Evolutionary conservation across 805 yeast species (phyloP).

Genomic region (Priceomyces haplophilus): DNA sequence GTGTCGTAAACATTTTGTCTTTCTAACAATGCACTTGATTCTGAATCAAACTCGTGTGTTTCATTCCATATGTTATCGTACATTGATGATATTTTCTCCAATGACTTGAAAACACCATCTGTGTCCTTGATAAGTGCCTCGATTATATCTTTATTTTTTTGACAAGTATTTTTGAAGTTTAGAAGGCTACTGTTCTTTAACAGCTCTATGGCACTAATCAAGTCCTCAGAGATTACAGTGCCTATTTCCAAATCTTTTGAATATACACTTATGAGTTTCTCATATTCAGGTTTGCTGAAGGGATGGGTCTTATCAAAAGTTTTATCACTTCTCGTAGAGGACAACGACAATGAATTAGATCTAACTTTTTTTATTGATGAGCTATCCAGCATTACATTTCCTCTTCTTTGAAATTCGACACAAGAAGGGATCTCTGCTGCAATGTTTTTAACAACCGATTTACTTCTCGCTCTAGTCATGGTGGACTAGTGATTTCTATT

Average conservation of each 20-base stretch:
- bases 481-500: neutral
- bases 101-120: conserved; percentile 38
- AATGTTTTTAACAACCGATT: conserved; percentile 60
- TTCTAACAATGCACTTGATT: conserved; percentile 49
- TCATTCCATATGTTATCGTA: conserved; percentile 59
- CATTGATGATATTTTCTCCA: conserved; percentile 47
- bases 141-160: conserved; percentile 21
- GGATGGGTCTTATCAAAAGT: conserved; percentile 6
- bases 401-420: conserved; percentile 23
- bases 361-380: conserved; percentile 2
- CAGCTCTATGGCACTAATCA: conserved; percentile 39
- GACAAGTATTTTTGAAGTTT: conserved; percentile 36
- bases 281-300: conserved; percentile 8
- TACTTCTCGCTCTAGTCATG: conserved; percentile 50
- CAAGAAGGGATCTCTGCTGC: conserved; percentile 51
- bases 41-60: conserved; percentile 60
- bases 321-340: conserved; percentile 2
- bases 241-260: conserved; percentile 41
- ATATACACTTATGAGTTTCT: conserved; percentile 29
- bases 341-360: conserved; percentile 9
- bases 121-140: conserved; percentile 44
- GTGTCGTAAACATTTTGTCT: conserved; percentile 42
- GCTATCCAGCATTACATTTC: conserved; percentile 11
- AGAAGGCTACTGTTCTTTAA: conserved; percentile 30
- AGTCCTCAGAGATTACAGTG: conserved; percentile 36